Evolutionary conservation across 306 rosid species (phyloP).

Genomic region (Sicyos edulis): DNA sequence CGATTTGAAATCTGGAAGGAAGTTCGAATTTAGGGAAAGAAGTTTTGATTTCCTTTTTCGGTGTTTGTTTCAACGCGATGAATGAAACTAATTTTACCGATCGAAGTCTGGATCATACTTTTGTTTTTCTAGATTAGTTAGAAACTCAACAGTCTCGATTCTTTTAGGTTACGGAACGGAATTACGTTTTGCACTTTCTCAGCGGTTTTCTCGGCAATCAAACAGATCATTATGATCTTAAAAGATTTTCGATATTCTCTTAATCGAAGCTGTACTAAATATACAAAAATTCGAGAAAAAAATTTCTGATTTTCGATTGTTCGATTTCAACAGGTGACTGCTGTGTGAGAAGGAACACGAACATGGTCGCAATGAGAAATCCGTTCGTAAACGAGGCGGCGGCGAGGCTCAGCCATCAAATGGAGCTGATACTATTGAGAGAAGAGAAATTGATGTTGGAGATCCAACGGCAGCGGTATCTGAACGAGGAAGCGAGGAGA

Average conservation of each 20-base stretch:
- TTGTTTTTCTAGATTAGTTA: background rate
- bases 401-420: background rate
- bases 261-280: too few relatives aligned
- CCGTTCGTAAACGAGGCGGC: background rate
- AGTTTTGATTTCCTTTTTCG: too few relatives aligned
- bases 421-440: conserved; percentile 8
- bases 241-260: background rate
- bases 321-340: background rate
- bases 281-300: background rate
- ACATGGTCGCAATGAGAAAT: background rate
- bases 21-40: too few relatives aligned
- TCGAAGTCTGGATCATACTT: background rate
- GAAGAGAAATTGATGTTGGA: conserved; percentile 11
- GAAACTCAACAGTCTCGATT: background rate
- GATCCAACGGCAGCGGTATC: conserved; percentile 1
- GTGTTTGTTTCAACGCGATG: too few relatives aligned
- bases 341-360: background rate
- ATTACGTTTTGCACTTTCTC: background rate
- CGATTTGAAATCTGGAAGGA: background rate
- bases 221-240: background rate
- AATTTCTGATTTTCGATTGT: background rate
- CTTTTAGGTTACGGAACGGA: background rate
- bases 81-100: background rate
- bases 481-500: conserved; percentile 18
- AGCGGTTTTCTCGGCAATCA: background rate